A percentile compares a stretch with the other conserved stretches of the same genome.
phyloP scores from a whole-genome alignment of 306 rosid species.

The Hippophae rhamnoides region DNA sequence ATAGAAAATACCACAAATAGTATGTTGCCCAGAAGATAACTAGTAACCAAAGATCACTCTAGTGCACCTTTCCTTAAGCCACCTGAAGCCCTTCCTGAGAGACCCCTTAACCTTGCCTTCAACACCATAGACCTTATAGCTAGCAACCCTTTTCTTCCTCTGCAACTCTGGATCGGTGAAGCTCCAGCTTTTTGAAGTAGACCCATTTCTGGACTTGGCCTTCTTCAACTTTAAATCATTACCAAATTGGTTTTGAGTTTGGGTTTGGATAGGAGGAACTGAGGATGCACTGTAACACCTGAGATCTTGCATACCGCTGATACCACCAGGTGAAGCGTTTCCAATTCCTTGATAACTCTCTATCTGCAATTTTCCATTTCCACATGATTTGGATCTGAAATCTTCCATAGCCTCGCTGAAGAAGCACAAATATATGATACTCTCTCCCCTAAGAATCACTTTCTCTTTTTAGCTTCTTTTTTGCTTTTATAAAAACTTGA shows the following conservation, averaged over 20 bases:
- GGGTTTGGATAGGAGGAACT: slow-evolving; percentile 28
- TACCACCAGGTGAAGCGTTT: slow-evolving; percentile 12
- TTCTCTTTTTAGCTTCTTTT: too few relatives aligned
- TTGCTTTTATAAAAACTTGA: too few relatives aligned
- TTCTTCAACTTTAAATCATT: slow-evolving; percentile 58
- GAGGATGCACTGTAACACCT: slow-evolving; percentile 78
- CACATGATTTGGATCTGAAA: slow-evolving; percentile 57
- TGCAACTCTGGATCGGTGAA: slow-evolving; percentile 78
- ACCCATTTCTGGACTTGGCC: slow-evolving; percentile 62
- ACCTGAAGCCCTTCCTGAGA: slow-evolving; percentile 66
- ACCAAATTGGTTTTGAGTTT: slow-evolving; percentile 30
- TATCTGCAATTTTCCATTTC: slow-evolving; percentile 55
- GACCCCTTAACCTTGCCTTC: slow-evolving; percentile 90
- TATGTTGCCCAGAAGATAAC: slow-evolving; percentile 1
- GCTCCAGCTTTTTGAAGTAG: slow-evolving; percentile 59
- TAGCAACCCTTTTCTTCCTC: slow-evolving; percentile 88
- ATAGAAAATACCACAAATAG: neutral
- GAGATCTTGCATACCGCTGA: slow-evolving; percentile 62
- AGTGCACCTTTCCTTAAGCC: slow-evolving; percentile 72
- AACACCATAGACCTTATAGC: slow-evolving; percentile 78
- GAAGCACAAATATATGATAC: too few relatives aligned
- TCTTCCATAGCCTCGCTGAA: too few relatives aligned
- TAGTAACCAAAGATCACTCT: slow-evolving; percentile 73
- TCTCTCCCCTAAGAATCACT: too few relatives aligned
- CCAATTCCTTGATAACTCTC: slow-evolving; percentile 34